Percentiles rank a stretch among this genome's conserved stretches.
phyloP scores from a whole-genome alignment of 169 alveolate species.

The Plasmodium billcollinsi region DNA sequence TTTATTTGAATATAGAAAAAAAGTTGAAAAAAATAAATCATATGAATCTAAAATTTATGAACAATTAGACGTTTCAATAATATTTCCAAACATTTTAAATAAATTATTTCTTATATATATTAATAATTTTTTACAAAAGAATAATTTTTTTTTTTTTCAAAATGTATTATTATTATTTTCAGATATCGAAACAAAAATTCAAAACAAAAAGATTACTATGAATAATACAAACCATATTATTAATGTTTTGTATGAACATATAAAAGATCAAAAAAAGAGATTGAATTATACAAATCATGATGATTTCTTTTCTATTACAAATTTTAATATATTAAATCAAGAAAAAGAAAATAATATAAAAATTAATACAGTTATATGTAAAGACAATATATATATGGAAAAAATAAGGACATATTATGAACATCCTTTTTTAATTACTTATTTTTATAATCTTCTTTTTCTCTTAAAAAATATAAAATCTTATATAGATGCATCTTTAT shows the following conservation, averaged over 20 bases:
- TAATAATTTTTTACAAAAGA: slow-evolving; percentile 45
- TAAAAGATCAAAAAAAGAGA: slow-evolving; percentile 1
- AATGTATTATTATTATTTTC: slow-evolving; percentile 66
- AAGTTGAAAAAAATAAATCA: background rate
- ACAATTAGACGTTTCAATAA: slow-evolving; percentile 22
- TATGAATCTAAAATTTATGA: background rate
- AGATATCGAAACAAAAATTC: slow-evolving; percentile 6
- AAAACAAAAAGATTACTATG: background rate
- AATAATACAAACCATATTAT: slow-evolving; percentile 1
- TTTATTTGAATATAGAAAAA: slow-evolving; percentile 34
- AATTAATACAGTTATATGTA: background rate
- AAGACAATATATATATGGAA: background rate
- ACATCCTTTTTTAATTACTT: slow-evolving; percentile 52
- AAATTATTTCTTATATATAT: slow-evolving; percentile 52
- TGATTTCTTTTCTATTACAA: background rate
- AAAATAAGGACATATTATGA: slow-evolving; percentile 16
- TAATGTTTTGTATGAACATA: slow-evolving; percentile 6
- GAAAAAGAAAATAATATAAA: background rate
- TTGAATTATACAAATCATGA: background rate
- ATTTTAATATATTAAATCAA: background rate
- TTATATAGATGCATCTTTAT: slow-evolving; percentile 55
- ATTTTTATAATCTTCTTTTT: slow-evolving; percentile 57
- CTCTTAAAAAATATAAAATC: slow-evolving; percentile 52
- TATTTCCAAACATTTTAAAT: slow-evolving; percentile 19
- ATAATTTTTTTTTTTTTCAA: slow-evolving; percentile 36